A percentile compares a stretch with the other conserved stretches of the same genome.
Conservation (phyloP, 148 eudicot species). For the Arctostaphylos glauca region DNA sequence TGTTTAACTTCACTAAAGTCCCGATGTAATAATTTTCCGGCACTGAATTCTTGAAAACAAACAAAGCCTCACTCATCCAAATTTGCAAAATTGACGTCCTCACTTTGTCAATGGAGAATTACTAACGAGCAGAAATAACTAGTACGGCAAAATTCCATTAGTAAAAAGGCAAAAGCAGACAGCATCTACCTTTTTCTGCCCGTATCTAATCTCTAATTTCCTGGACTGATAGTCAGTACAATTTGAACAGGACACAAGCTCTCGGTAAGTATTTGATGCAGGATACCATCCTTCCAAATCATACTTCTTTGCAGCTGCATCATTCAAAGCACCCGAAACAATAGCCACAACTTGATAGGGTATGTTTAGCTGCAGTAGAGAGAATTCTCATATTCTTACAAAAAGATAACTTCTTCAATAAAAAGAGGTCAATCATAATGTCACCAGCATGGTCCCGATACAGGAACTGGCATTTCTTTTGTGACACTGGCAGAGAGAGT, state of each 20-base stretch:
- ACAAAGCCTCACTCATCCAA: not conserved
- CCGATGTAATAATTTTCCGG: not conserved
- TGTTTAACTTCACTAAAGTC: not conserved
- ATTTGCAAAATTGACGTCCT: not conserved
- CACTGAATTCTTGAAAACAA: not conserved
- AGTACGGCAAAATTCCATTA: not conserved
- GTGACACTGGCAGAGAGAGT: not conserved
- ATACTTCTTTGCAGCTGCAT: slow-evolving; percentile 91
- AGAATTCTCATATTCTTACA: not conserved
- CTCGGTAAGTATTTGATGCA: slow-evolving; percentile 66
- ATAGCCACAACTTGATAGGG: slow-evolving; percentile 81
- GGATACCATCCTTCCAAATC: slow-evolving; percentile 97
- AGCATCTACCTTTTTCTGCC: slow-evolving; percentile 63
- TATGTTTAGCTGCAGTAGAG: slow-evolving; percentile 58
- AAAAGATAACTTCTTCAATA: not conserved
- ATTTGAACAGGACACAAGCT: slow-evolving; percentile 91
- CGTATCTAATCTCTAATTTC: slow-evolving; percentile 69
- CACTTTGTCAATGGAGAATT: not conserved
- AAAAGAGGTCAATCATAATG: not conserved
- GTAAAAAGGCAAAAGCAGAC: not conserved
- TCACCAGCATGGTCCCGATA: not conserved
- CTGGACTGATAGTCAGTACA: slow-evolving; percentile 94
- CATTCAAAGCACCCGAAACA: slow-evolving; percentile 86
- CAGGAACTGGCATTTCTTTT: not conserved
- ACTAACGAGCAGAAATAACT: not conserved